Percentiles rank a stretch among this genome's conserved stretches.
Conservation (phyloP, 495 filamentous ascomycete genomes). For the Endocarpon pusillum region DNA sequence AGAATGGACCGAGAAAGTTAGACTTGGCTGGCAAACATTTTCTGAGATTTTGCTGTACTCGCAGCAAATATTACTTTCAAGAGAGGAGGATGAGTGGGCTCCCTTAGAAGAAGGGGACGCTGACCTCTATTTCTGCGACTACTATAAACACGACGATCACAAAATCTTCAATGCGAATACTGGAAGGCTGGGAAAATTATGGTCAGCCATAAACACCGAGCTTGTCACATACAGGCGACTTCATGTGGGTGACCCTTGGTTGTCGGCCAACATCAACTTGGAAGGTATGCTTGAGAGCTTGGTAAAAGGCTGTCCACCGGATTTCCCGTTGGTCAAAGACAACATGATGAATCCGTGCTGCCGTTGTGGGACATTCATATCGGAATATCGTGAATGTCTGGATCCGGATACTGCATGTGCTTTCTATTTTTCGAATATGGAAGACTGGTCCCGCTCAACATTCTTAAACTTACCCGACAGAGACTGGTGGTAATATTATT, state of each 20-base stretch:
- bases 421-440: slow-evolving; percentile 13
- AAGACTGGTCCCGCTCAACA: slow-evolving; percentile 11
- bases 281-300: slow-evolving; percentile 8
- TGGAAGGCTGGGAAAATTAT: neutral
- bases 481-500: slow-evolving; percentile 1
- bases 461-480: slow-evolving; percentile 3
- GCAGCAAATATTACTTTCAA: neutral
- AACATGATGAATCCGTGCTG: slow-evolving; percentile 13
- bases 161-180: neutral
- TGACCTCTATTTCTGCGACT: no score
- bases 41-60: neutral
- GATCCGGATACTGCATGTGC: slow-evolving; percentile 6
- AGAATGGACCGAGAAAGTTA: no score
- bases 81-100: neutral
- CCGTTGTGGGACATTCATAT: slow-evolving; percentile 10
- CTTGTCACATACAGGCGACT: slow-evolving; percentile 14
- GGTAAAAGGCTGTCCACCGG: slow-evolving; percentile 2
- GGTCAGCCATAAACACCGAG: slow-evolving; percentile 13
- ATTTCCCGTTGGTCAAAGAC: slow-evolving; percentile 7
- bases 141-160: no score
- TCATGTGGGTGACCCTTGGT: slow-evolving; percentile 12
- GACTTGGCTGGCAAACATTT: neutral
- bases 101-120: no score
- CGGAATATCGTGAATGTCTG: slow-evolving; percentile 1
- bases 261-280: slow-evolving; percentile 3